Conservation (phyloP, 1,284 basidiomycete genomes). For the Termitomyces sp. region DNA sequence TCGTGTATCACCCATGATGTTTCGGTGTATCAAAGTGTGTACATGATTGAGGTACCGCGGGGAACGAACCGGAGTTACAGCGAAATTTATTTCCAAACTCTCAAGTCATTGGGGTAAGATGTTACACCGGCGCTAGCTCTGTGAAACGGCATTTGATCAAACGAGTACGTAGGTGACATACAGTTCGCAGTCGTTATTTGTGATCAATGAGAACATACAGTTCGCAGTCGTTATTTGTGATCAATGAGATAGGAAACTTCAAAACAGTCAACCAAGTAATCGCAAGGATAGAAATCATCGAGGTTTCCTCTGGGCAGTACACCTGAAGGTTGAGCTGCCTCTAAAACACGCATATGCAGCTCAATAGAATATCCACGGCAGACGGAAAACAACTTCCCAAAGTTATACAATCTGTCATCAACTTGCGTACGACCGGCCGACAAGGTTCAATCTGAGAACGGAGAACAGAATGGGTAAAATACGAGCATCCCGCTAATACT, state of each 20-base stretch:
- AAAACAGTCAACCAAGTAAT: not conserved
- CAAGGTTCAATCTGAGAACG: no score
- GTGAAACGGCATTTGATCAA: not conserved
- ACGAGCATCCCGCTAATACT: not conserved
- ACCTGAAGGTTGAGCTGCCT: not conserved
- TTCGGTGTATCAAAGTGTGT: not conserved
- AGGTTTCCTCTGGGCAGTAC: not conserved
- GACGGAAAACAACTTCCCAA: not conserved
- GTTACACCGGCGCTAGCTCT: not conserved
- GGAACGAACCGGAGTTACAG: not conserved
- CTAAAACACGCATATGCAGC: not conserved
- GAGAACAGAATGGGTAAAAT: not conserved
- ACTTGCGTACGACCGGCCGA: not conserved
- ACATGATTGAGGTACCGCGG: not conserved
- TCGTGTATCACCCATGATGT: not conserved
- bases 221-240: not conserved
- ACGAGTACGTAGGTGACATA: not conserved
- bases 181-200: not conserved
- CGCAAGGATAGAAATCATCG: not conserved
- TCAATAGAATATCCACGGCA: not conserved
- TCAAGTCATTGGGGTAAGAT: not conserved
- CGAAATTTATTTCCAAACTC: not conserved
- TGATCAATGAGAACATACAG: not conserved
- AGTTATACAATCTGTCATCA: not conserved
- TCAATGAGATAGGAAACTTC: not conserved